A percentile compares a stretch with the other conserved stretches of the same genome.
Conservation (phyloP, 2,329 filamentous ascomycete genomes). For the Juglanconis sp. region DNA sequence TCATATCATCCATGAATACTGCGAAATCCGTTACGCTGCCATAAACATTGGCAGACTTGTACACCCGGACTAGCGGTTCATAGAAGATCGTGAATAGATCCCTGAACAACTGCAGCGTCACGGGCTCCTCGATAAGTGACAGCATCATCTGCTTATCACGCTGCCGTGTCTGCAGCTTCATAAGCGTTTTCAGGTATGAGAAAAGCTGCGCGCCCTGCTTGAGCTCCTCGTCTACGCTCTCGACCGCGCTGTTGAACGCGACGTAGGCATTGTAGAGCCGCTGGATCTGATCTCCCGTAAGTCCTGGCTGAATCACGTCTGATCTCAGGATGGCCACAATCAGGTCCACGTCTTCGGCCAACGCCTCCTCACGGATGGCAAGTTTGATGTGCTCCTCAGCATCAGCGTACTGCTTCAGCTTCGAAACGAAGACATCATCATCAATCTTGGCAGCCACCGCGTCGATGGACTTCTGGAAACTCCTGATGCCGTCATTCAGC, state of each 20-base stretch:
- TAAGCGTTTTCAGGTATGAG: constrained; percentile 87
- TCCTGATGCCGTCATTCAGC: constrained; percentile 82
- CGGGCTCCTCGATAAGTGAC: constrained; percentile 88
- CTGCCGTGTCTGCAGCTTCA: constrained; percentile 88
- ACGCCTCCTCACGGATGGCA: constrained; percentile 70
- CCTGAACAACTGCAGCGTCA: constrained; percentile 92
- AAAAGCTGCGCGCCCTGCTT: constrained; percentile 88
- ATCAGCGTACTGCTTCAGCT: constrained; percentile 76
- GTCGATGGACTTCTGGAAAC: constrained; percentile 84
- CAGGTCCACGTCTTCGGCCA: constrained; percentile 72
- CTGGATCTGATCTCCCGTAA: constrained; percentile 73
- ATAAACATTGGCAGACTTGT: constrained; percentile 98
- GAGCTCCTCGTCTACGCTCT: constrained; percentile 85
- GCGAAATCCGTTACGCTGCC: constrained; percentile 96
- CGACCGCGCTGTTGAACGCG: constrained; percentile 91
- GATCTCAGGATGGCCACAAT: constrained; percentile 82
- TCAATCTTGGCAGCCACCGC: constrained; percentile 71
- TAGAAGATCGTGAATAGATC: constrained; percentile 99
- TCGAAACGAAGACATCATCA: constrained; percentile 75
- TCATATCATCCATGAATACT: constrained; percentile 87
- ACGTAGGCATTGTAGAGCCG: constrained; percentile 92
- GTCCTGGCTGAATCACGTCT: constrained; percentile 68
- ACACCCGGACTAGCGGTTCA: constrained; percentile 92
- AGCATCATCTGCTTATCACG: constrained; percentile 98
- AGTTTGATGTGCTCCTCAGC: constrained; percentile 73